Evolutionary conservation across 78 protist species (phyloP), one percentile per base, ranked within the genome.

Genomic region (Guillardia theta): DNA sequence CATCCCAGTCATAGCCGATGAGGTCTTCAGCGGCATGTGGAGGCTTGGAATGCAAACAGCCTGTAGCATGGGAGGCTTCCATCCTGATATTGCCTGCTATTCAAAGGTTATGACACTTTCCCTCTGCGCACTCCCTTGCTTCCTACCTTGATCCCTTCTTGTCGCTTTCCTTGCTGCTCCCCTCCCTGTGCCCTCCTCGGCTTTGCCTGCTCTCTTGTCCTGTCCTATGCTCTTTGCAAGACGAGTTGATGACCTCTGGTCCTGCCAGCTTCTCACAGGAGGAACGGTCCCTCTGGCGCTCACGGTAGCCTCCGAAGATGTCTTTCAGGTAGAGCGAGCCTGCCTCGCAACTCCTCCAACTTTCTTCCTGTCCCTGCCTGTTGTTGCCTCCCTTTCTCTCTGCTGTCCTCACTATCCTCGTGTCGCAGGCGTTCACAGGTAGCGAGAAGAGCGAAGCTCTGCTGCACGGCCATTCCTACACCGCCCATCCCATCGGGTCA

Each of bases 401-500:
- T 15, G 15, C 58, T 19, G 30, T 19, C 58, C 10, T 19, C 58
- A 50, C 58, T 10, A 50, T 50, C 15, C 15, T 15, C 30, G 30
- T 50, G 30, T 50, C 30, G 15, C 58, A 10, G 10, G 30, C 10
- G 58, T 15, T 19, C 58, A 50, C 58, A 50, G 93, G 94, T 22
- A 76, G 10, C 30, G 10, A 10, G 15, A 92, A 92, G 88, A 41
- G 47, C 4, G 94, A 90, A 22, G 94, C 94, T 22, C 96, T 95
- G 0, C 70, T 95, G 48, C 96, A 95, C 88, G 96, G 96, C 48
- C 96, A 95, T 44, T 88, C 94, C 47, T 95, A 70, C 88, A 70
- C 96, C 27, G 96, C 94, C 24, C 90, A 95, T 27, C 77, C 96
- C 37, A 19, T 92, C 45, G 94, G 96, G 39, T 62, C n/a, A n/a